Percentiles rank a stretch among this genome's conserved stretches.
Evolutionary conservation across 495 filamentous ascomycete genomes (phyloP).

Genomic region (Annulohypoxylon bovei): DNA sequence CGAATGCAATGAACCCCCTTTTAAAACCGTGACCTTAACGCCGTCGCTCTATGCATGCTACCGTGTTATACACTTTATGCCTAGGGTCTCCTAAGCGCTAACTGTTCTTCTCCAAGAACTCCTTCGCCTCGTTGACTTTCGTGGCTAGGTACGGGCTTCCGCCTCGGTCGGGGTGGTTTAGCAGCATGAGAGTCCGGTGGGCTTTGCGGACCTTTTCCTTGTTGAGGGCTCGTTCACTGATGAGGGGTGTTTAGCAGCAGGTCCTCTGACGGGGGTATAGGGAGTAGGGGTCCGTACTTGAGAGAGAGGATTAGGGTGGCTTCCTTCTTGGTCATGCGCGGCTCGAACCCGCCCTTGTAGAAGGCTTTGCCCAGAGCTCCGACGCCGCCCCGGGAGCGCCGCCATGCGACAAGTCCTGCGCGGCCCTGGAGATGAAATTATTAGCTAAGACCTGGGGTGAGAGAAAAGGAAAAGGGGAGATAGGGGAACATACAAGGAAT

Average conservation of each 20-base stretch:
- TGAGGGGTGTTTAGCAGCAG: constrained; percentile 8
- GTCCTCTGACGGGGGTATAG: background rate
- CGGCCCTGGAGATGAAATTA: constrained; percentile 69
- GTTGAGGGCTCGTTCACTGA: constrained; percentile 81
- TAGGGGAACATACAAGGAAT: constrained; percentile 69
- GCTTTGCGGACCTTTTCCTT: constrained; percentile 96
- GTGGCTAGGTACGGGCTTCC: constrained; percentile 96
- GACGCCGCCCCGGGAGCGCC: constrained; percentile 79
- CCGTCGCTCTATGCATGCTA: constrained; percentile 48
- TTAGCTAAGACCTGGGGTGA: background rate
- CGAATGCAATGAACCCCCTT: constrained; percentile 19
- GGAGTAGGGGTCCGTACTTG: constrained; percentile 68
- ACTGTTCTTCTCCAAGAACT: constrained; percentile 83
- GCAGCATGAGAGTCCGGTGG: constrained; percentile 94
- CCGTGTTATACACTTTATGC: constrained; percentile 34
- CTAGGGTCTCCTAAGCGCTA: constrained; percentile 11
- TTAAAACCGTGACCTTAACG: constrained; percentile 38
- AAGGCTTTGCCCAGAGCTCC: constrained; percentile 86
- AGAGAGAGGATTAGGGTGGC: constrained; percentile 91
- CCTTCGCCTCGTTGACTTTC: constrained; percentile 98
- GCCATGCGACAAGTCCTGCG: constrained; percentile 87
- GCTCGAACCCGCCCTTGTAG: constrained; percentile 98
- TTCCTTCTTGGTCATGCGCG: constrained; percentile 89
- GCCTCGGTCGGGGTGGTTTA: constrained; percentile 97
- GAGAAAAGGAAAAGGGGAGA: background rate